phyloP scores from a whole-genome alignment of 768 basidiomycete species.

The Guyanaporus albipodus region DNA sequence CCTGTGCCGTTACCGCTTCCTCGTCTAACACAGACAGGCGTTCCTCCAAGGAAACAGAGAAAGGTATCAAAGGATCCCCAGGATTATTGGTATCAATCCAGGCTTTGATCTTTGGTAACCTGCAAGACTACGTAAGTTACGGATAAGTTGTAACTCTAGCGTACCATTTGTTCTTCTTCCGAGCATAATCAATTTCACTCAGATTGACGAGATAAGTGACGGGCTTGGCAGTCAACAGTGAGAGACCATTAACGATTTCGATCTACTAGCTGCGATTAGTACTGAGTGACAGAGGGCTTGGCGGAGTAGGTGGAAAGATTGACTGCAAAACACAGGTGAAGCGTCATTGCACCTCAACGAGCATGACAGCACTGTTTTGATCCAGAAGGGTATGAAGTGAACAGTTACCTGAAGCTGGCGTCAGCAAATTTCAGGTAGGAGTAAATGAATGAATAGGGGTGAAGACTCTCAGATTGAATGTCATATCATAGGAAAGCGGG shows the following conservation, averaged over 20 bases:
- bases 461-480: conserved; percentile 37
- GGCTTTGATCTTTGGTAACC: conserved; percentile 93
- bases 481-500: conserved; percentile 71
- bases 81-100: conserved; percentile 98
- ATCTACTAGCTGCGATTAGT: conserved; percentile 47
- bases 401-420: conserved; percentile 20
- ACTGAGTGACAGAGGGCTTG: conserved; percentile 1
- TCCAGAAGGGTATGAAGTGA: conserved; percentile 14
- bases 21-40: conserved; percentile 65
- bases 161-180: conserved; percentile 99
- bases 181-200: conserved; percentile 87
- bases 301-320: background rate
- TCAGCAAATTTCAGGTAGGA: conserved; percentile 6
- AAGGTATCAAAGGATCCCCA: conserved; percentile 93
- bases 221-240: conserved; percentile 92
- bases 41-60: conserved; percentile 95
- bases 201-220: conserved; percentile 98
- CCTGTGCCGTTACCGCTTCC: conserved; percentile 75
- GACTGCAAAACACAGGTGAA: conserved; percentile 41
- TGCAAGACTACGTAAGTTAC: conserved; percentile 23
- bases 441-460: background rate
- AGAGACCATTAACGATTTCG: conserved; percentile 84
- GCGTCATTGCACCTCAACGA: conserved; percentile 85
- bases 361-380: conserved; percentile 63
- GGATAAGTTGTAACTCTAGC: background rate